Percentiles rank a stretch among this genome's conserved stretches.
These are phyloP conservation scores for Colletotrichum orchidophilum DNA, from an alignment of 2,329 filamentous ascomycete genomes.

Conservation along the genomic window DNA sequence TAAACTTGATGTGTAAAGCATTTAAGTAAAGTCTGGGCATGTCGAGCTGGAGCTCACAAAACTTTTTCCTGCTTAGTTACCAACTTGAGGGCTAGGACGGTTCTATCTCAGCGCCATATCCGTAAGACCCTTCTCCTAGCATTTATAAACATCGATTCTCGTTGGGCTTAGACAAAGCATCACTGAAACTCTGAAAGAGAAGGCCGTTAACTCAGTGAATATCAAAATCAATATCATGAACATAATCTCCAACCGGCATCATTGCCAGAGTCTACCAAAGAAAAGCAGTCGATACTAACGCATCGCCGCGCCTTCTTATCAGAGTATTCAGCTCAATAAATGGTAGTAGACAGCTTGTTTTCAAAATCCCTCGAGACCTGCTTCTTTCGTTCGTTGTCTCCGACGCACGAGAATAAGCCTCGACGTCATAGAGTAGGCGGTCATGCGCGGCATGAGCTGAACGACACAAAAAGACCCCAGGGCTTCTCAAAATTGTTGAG, in stretches of 20 bases:
- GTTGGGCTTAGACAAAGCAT: background rate
- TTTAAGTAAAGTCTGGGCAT: too few species aligned
- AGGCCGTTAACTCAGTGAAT: background rate
- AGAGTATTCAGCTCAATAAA: background rate
- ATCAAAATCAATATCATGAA: background rate
- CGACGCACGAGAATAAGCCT: background rate
- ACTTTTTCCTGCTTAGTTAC: background rate
- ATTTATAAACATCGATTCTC: background rate
- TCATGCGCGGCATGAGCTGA: background rate
- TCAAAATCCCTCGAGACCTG: background rate
- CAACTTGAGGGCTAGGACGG: background rate
- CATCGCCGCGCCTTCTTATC: background rate
- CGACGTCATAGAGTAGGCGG: background rate
- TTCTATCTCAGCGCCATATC: background rate
- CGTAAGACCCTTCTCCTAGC: background rate
- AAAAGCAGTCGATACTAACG: background rate
- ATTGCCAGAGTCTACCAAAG: background rate
- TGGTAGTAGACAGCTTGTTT: background rate
- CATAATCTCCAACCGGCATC: background rate
- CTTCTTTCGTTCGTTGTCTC: constrained; percentile 1
- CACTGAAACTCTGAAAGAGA: background rate
- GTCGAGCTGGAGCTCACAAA: too few species aligned
- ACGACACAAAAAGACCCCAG: background rate
- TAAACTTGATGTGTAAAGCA: too few species aligned
- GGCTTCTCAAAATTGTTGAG: background rate